Conservation (phyloP, 1,284 basidiomycete genomes). For the Microbotryum scabiosae region DNA sequence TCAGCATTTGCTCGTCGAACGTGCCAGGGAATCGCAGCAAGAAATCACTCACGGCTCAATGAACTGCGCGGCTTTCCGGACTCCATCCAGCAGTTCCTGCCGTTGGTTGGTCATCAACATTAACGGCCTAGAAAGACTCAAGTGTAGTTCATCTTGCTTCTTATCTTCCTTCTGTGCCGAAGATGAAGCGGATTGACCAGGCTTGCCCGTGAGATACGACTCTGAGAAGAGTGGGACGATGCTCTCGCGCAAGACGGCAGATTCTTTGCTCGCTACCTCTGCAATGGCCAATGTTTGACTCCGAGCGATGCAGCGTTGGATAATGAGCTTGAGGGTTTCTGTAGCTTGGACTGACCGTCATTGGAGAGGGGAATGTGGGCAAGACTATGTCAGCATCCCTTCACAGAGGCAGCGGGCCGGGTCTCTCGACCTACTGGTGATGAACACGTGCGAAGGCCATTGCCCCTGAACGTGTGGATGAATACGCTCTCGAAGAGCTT, state of each 20-base stretch:
- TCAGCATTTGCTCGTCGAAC: background rate
- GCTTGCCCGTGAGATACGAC: background rate
- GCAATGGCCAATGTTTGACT: constrained; percentile 42
- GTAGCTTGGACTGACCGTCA: background rate
- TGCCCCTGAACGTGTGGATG: constrained; percentile 69
- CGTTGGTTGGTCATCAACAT: constrained; percentile 66
- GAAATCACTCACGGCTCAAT: background rate
- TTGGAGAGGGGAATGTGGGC: background rate
- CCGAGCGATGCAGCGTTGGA: constrained; percentile 3
- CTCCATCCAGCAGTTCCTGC: constrained; percentile 43
- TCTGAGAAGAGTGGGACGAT: constrained; percentile 46
- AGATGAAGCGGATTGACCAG: background rate
- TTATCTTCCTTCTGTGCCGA: constrained; percentile 20
- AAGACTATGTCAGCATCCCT: background rate
- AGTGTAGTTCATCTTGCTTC: constrained; percentile 43
- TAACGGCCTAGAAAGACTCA: constrained; percentile 64
- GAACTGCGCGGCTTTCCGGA: constrained; percentile 2
- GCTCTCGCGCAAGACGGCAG: constrained; percentile 45
- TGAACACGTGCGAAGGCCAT: constrained; percentile 64
- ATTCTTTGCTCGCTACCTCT: constrained; percentile 49
- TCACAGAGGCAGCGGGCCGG: background rate
- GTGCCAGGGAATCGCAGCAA: background rate
- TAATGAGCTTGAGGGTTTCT: background rate
- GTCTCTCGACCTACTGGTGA: constrained; percentile 37
- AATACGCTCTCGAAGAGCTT: constrained; percentile 49